phyloP scores from a whole-genome alignment of 495 filamentous ascomycete species.

The Podospora anserina region DNA sequence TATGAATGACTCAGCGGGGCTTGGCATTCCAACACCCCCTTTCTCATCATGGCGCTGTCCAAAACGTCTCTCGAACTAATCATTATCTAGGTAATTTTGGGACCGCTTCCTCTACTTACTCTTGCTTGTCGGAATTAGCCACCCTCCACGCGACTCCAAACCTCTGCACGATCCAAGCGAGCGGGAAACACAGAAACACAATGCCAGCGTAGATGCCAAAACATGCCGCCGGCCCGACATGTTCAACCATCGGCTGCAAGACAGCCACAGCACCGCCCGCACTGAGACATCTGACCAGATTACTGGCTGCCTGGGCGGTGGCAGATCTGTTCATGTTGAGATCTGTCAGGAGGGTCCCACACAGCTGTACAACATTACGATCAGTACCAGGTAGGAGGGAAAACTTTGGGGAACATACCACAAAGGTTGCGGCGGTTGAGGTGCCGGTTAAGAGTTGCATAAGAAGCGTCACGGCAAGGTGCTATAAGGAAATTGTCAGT shows the following conservation, averaged over 20 bases:
- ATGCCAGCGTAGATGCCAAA: slow-evolving; percentile 14
- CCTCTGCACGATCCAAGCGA: slow-evolving; percentile 8
- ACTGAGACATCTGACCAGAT: slow-evolving; percentile 15
- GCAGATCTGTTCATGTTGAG: slow-evolving; percentile 24
- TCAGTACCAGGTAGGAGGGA: too few relatives aligned
- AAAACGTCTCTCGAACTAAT: neutral
- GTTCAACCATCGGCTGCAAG: slow-evolving; percentile 13
- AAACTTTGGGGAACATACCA: neutral
- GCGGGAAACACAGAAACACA: slow-evolving; percentile 2
- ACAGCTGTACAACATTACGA: slow-evolving; percentile 9
- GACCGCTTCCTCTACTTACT: neutral
- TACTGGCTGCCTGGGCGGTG: slow-evolving; percentile 13
- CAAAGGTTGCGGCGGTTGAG: slow-evolving; percentile 11
- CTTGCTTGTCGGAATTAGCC: neutral
- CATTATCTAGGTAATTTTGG: neutral
- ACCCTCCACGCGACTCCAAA: slow-evolving; percentile 14
- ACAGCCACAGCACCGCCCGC: slow-evolving; percentile 13
- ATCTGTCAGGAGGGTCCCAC: slow-evolving; percentile 30
- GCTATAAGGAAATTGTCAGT: neutral
- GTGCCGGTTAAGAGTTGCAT: slow-evolving; percentile 16
- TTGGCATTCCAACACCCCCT: neutral
- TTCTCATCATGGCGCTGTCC: neutral
- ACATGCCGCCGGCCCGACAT: slow-evolving; percentile 10
- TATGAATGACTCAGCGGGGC: neutral
- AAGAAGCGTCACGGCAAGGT: slow-evolving; percentile 13